phyloP scores from a whole-genome alignment of 495 filamentous ascomycete species.

The Talaromyces adpressus region DNA sequence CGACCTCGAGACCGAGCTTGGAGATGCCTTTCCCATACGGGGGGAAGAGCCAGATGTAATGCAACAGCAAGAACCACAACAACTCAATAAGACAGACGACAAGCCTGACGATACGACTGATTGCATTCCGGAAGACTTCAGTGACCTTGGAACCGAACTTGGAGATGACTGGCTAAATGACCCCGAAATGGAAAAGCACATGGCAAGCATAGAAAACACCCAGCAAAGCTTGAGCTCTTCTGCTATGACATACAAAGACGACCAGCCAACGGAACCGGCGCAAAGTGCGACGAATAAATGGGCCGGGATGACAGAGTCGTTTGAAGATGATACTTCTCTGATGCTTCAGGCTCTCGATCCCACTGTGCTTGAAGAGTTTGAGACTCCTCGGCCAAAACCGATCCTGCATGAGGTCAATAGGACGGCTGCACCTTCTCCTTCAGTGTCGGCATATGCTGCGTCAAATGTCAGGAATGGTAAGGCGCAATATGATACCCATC shows the following conservation, averaged over 20 bases:
- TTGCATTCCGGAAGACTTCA: neutral
- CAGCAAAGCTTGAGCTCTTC: conserved; percentile 4
- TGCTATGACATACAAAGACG: neutral
- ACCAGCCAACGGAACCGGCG: neutral
- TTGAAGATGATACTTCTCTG: conserved; percentile 34
- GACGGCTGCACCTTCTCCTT: neutral
- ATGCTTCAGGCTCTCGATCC: conserved; percentile 25
- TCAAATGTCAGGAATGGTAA: neutral
- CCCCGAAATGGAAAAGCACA: neutral
- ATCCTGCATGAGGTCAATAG: neutral
- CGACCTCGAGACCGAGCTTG: neutral
- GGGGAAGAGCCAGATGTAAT: neutral
- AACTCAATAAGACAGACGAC: neutral
- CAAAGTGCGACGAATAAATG: conserved; percentile 1
- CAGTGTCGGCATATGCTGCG: neutral
- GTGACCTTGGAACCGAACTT: conserved; percentile 5
- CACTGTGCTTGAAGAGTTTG: neutral
- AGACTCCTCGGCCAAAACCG: neutral
- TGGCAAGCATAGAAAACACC: neutral
- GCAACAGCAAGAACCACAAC: neutral
- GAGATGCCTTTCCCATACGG: neutral
- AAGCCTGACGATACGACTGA: neutral
- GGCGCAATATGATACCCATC: neutral
- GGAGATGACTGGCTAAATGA: conserved; percentile 6
- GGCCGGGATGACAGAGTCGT: conserved; percentile 20